Evolutionary conservation across 306 rosid species (phyloP), one percentile per base, ranked within the genome.

Genomic region (Luffa acutangula): DNA sequence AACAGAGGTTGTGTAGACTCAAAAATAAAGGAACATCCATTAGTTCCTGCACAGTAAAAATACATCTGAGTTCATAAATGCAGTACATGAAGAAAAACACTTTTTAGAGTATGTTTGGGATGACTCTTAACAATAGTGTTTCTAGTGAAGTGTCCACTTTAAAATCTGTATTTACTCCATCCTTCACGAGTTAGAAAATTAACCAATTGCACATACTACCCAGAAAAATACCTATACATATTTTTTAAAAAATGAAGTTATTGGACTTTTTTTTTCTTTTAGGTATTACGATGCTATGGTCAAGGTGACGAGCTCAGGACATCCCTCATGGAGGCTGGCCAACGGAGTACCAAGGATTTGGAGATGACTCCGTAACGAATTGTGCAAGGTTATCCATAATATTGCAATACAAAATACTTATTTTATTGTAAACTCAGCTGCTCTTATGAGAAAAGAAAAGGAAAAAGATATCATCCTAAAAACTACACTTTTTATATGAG

Each of bases 1-100:
- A 86, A 64, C 97, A 93, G 78, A 95, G 97, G 85, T 82, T 95
- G 90, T 95, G 97, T 87, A 95, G 86, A 84, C 99, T 95, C 87
- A 91, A 75, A 85, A 93, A 95, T 66, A 95, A 81, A n/a, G 98
- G 99, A 84, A 93, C 92, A 82, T 95, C 99, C 1, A 90, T 91
- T 87, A 95, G 81, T 80, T 95, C 99, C 97, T 93, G 91, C 82
- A 87, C 81, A 82, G 36, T 74, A 34, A 18, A 70, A 54, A 83
- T 33, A 14, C 65, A 52, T 34, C 73, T 3, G 53, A 21, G 59
- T 59, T 54, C 42, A 25, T 53, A 76, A 36, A 11, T 56, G 49
- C 49, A 1, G 7, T 20, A 15, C 4, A 6, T 10, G 3, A 20
- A 77, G n/a, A 13, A 39, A 6, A 49, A 5, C 76, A n/a, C 4